Percentiles rank a stretch among this genome's conserved stretches.
Conservation (phyloP, 1,139 yeast species). For the Protomyces pachydermus region DNA sequence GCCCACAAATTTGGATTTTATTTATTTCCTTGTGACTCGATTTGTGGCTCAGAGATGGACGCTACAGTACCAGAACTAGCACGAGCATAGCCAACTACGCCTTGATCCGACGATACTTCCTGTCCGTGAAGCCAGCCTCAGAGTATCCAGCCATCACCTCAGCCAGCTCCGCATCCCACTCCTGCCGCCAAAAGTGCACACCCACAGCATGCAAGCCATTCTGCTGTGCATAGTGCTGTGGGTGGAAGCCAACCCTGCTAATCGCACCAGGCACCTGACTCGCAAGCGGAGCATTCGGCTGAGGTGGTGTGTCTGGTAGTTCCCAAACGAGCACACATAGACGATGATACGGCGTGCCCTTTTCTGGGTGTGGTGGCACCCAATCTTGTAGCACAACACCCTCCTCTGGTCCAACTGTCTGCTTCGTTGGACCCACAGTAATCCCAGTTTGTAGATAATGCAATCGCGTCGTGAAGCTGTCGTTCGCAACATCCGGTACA, state of each 20-base stretch:
- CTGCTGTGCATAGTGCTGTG: constrained; percentile 58
- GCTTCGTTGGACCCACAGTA: constrained; percentile 51
- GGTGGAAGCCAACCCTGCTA: constrained; percentile 50
- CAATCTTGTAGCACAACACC: constrained; percentile 57
- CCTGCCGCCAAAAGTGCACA: constrained; percentile 86
- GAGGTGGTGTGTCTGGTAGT: constrained; percentile 44
- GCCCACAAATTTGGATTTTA: neutral
- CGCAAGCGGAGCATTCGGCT: constrained; percentile 6
- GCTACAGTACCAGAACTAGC: too few species aligned
- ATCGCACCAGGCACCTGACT: constrained; percentile 32
- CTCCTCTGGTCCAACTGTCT: constrained; percentile 49
- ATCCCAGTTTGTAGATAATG: constrained; percentile 77
- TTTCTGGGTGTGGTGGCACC: constrained; percentile 83
- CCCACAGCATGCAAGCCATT: constrained; percentile 69
- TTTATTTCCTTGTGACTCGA: neutral
- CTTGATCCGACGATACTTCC: constrained; percentile 10
- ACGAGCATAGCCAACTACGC: too few species aligned
- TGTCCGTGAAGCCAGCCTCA: constrained; percentile 1
- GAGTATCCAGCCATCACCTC: constrained; percentile 20
- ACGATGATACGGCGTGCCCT: constrained; percentile 77
- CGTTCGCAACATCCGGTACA: constrained; percentile 67
- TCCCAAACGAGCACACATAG: constrained; percentile 87
- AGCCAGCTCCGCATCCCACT: constrained; percentile 51
- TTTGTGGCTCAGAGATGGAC: neutral
- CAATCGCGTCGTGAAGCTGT: constrained; percentile 65